A percentile compares a stretch with the other conserved stretches of the same genome.
phyloP scores from a whole-genome alignment of 192 early-diverging fungal species.

The Geranomyces variabilis region DNA sequence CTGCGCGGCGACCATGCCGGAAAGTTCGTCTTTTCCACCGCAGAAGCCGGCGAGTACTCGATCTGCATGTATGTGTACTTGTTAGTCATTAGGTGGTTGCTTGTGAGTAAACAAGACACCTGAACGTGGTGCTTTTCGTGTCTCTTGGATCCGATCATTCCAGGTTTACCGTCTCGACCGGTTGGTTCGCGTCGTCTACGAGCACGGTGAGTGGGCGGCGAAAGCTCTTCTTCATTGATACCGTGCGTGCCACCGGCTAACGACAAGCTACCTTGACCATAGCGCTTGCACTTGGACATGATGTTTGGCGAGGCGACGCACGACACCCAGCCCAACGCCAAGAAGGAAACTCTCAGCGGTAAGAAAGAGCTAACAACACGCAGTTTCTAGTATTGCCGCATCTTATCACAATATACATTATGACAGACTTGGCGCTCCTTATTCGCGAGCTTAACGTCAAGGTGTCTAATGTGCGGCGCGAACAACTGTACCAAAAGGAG shows the following conservation, averaged over 20 bases:
- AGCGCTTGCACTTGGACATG: slow-evolving; percentile 64
- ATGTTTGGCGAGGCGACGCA: slow-evolving; percentile 68
- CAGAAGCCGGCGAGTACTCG: slow-evolving; percentile 86
- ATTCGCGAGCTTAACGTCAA: slow-evolving; percentile 80
- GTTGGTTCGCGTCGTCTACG: slow-evolving; percentile 71
- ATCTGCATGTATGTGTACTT: slow-evolving; percentile 73
- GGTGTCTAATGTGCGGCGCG: slow-evolving; percentile 79
- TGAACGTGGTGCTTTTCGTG: not conserved
- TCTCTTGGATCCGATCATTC: too few relatives aligned
- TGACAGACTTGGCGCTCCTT: slow-evolving; percentile 67
- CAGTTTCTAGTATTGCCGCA: not conserved
- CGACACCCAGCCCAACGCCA: slow-evolving; percentile 48
- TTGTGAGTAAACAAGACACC: not conserved
- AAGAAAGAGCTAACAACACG: not conserved
- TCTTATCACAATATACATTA: not conserved
- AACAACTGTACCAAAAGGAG: slow-evolving; percentile 89
- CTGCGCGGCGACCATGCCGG: slow-evolving; percentile 74
- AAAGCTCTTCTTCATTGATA: not conserved
- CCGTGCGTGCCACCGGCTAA: not conserved
- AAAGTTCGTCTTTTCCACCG: slow-evolving; percentile 89
- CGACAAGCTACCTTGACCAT: not conserved
- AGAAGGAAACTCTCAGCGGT: slow-evolving; percentile 49
- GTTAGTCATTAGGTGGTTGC: not conserved
- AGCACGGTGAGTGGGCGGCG: slow-evolving; percentile 60
- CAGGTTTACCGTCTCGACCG: slow-evolving; percentile 48